These are phyloP conservation scores for Oryza rufipogon DNA, from an alignment of 176 grass and related monocot species.

Conservation along the genomic window DNA sequence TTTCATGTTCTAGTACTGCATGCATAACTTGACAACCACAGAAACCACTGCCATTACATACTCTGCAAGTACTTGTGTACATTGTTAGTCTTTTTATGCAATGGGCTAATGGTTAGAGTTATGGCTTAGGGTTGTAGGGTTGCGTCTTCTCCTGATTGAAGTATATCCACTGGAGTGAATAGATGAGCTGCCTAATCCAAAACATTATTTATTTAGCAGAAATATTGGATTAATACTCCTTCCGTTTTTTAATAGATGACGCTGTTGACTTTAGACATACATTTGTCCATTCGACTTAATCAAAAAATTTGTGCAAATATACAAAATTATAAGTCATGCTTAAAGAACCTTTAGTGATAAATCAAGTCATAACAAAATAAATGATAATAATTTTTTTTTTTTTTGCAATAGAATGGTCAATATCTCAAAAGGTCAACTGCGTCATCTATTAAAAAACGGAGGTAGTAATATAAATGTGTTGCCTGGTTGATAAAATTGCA, in stretches of 20 bases:
- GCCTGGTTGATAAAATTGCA: conserved; percentile 5
- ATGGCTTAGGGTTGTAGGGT: background rate
- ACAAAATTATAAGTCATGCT: too few relatives aligned
- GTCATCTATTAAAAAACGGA: too few relatives aligned
- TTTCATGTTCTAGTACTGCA: background rate
- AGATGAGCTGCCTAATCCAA: background rate
- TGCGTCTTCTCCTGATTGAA: background rate
- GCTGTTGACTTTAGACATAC: too few relatives aligned
- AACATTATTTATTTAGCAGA: background rate
- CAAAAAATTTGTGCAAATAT: too few relatives aligned
- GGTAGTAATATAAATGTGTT: background rate
- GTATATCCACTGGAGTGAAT: background rate
- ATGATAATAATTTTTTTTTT: too few relatives aligned
- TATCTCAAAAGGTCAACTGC: too few relatives aligned
- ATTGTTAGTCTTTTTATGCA: background rate
- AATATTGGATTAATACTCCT: background rate
- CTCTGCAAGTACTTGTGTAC: background rate
- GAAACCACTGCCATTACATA: background rate
- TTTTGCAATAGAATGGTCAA: too few relatives aligned
- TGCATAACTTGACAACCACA: background rate
- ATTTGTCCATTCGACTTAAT: too few relatives aligned
- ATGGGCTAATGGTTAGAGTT: background rate
- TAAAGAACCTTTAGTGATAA: too few relatives aligned
- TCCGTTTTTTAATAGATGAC: too few relatives aligned
- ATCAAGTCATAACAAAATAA: too few relatives aligned